Conservation (phyloP, 2,329 filamentous ascomycete genomes). For the Cercospora zeina region DNA sequence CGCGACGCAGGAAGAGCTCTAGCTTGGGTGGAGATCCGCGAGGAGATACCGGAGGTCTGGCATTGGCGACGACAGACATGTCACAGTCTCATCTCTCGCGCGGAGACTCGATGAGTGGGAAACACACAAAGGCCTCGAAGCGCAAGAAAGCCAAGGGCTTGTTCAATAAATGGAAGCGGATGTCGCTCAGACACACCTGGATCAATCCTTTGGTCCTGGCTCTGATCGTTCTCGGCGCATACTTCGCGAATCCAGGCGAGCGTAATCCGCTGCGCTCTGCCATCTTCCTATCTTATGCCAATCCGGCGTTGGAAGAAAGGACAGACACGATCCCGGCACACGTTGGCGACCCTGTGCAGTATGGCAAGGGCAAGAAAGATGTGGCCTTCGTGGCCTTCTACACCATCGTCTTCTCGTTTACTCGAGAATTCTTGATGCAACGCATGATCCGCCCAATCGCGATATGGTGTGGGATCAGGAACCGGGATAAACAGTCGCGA, state of each 20-base stretch:
- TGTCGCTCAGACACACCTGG: slow-evolving; percentile 59
- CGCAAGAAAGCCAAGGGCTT: slow-evolving; percentile 49
- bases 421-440: slow-evolving; percentile 95
- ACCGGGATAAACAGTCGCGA: slow-evolving; percentile 75
- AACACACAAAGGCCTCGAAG: slow-evolving; percentile 45
- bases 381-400: slow-evolving; percentile 88
- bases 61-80: slow-evolving; percentile 49
- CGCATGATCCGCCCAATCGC: slow-evolving; percentile 77
- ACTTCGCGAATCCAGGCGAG: slow-evolving; percentile 71
- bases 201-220: slow-evolving; percentile 69
- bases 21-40: slow-evolving; percentile 54
- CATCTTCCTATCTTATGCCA: slow-evolving; percentile 85
- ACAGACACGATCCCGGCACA: slow-evolving; percentile 50
- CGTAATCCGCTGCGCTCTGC: slow-evolving; percentile 78
- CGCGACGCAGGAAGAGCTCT: slow-evolving; percentile 37
- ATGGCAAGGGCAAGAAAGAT: slow-evolving; percentile 86
- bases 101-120: slow-evolving; percentile 23
- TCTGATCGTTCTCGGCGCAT: slow-evolving; percentile 63
- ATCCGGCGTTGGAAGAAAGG: slow-evolving; percentile 45
- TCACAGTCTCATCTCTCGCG: slow-evolving; percentile 15
- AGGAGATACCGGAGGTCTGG: slow-evolving; percentile 54
- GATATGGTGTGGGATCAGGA: slow-evolving; percentile 65
- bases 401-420: slow-evolving; percentile 85
- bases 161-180: slow-evolving; percentile 49
- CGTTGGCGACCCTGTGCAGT: slow-evolving; percentile 56